Evolutionary conservation across 106 monocot species (phyloP), one percentile per base, ranked within the genome.

Genomic region (Acorus gramineus): DNA sequence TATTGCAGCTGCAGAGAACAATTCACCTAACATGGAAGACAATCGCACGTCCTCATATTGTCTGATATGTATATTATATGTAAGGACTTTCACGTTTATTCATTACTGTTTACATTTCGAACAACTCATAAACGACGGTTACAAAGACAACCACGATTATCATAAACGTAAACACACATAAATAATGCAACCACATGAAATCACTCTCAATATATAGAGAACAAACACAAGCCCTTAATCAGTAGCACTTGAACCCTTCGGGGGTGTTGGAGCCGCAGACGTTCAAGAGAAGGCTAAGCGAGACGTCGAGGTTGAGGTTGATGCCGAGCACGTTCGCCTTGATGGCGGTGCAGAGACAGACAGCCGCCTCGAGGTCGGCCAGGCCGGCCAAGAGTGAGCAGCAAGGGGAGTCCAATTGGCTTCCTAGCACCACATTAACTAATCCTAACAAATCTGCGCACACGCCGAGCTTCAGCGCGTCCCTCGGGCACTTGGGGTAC

Each of bases 261-360:
- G 71, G 71, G 13, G 56, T 56, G 9, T 54, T 62, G 62, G 47
- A 62, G 53, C 69, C 69, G 52, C 69, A 68, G 69, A 60, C 59
- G 69, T 69, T 69, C 43, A 69, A 42, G 7, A 69, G 62, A 2
- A 71, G 54, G 60, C 53, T 53, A 11, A 71, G 71, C 45, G 42
- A 44, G 49, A 71, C 4, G n/a, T 61, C 62, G 8, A 71, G 4
- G 52, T 71, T 62, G 52, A 71, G 62, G 62, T 54, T 53, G 52
- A 71, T 71, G 68, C 71, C 71, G 7, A 71, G 53, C 11, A 71
- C 46, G 44, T 71, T 71, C 46, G 71, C 71, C 62, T 55, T 71
- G 61, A 71, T 67, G 53, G 61, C 54, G 11, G 61, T 67, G 67
- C 74, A 74, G 9, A 71, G 71, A 54, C 71, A 71, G 4, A 71